These are phyloP conservation scores for Stemphylium vesicarium DNA, from an alignment of 2,329 filamentous ascomycete species.

Conservation along the genomic window DNA sequence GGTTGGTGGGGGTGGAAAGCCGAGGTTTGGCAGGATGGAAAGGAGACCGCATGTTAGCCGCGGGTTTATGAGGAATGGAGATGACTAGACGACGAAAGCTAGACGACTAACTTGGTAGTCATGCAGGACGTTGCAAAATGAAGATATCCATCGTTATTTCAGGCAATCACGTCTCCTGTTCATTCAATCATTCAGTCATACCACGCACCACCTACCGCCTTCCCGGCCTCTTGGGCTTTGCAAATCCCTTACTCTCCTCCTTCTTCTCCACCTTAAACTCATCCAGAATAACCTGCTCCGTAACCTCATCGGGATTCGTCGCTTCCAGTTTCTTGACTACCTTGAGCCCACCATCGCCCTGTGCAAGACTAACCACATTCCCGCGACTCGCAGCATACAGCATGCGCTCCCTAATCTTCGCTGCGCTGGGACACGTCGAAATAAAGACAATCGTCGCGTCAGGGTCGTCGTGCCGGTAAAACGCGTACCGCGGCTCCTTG, in stretches of 20 bases:
- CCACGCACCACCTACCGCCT: constrained; percentile 50
- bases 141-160: neutral
- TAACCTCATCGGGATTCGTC: constrained; percentile 72
- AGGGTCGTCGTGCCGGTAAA: constrained; percentile 71
- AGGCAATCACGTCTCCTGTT: too few species aligned
- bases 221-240: constrained; percentile 79
- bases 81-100: constrained; percentile 25
- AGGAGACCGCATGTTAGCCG: constrained; percentile 36
- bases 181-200: neutral
- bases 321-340: constrained; percentile 73
- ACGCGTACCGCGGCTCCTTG: constrained; percentile 76
- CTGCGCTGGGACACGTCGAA: constrained; percentile 76
- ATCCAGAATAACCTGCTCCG: constrained; percentile 66
- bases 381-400: constrained; percentile 72
- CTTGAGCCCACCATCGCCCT: constrained; percentile 67
- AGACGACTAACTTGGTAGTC: neutral
- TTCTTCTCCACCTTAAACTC: constrained; percentile 75
- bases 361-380: constrained; percentile 69
- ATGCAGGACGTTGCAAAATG: neutral
- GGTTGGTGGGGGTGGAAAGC: constrained; percentile 22
- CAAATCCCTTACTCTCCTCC: constrained; percentile 72
- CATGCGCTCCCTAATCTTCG: constrained; percentile 84
- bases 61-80: constrained; percentile 41
- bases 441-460: constrained; percentile 73
- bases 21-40: constrained; percentile 35